phyloP scores from a whole-genome alignment of 2,329 filamentous ascomycete species.

The Teratosphaeriaceae sp. region DNA sequence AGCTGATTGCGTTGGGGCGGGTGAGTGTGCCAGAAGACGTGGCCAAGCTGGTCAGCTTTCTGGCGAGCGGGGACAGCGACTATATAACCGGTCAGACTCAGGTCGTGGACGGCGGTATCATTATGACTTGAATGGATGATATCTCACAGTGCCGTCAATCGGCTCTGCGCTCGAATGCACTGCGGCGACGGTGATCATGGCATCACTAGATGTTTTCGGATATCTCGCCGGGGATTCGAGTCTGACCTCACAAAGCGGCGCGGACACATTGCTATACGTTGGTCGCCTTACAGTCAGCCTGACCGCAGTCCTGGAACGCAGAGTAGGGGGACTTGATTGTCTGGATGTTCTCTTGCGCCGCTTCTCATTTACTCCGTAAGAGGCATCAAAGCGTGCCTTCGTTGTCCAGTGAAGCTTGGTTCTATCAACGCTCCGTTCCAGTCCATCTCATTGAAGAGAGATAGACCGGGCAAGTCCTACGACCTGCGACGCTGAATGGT shows the following conservation, averaged over 20 bases:
- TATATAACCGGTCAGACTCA: constrained; percentile 62
- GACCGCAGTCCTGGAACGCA: too few relatives aligned
- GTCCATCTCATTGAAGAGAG: constrained; percentile 26
- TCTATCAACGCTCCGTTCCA: constrained; percentile 45
- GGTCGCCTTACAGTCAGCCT: too few relatives aligned
- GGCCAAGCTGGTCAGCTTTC: constrained; percentile 54
- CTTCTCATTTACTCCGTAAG: constrained; percentile 23
- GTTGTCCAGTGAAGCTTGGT: constrained; percentile 25
- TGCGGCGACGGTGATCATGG: too few relatives aligned
- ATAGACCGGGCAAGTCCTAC: constrained; percentile 37
- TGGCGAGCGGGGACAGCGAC: constrained; percentile 53
- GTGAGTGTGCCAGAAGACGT: constrained; percentile 59
- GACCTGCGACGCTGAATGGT: constrained; percentile 38
- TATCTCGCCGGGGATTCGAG: too few relatives aligned
- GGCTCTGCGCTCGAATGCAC: too few relatives aligned
- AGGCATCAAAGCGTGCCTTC: constrained; percentile 29
- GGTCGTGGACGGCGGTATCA: constrained; percentile 40
- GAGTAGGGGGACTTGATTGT: too few relatives aligned
- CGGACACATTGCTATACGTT: too few relatives aligned
- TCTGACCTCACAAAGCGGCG: too few relatives aligned
- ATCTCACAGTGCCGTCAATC: too few relatives aligned
- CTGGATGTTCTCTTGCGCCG: constrained; percentile 34
- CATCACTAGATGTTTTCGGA: too few relatives aligned
- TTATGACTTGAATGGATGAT: too few relatives aligned
- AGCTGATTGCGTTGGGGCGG: constrained; percentile 51